Evolutionary conservation across 306 rosid species (phyloP).

Genomic region (Abrus pulchellus): DNA sequence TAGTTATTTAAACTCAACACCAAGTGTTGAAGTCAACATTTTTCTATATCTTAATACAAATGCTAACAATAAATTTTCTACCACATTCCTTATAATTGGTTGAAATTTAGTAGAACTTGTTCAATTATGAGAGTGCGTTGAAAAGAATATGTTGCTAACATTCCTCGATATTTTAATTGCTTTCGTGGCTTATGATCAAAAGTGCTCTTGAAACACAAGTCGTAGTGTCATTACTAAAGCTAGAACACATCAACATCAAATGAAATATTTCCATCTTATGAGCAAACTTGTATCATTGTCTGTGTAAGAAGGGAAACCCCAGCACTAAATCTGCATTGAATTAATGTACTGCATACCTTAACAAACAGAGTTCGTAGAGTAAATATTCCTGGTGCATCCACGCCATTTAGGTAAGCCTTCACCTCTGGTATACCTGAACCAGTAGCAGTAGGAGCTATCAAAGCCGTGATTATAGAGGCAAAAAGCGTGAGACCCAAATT

Average conservation of each 20-base stretch:
- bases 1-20: too few relatives aligned
- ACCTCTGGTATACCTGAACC: slow-evolving; percentile 99
- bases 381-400: slow-evolving; percentile 87
- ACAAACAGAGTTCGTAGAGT: slow-evolving; percentile 70
- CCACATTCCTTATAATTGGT: background rate
- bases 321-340: background rate
- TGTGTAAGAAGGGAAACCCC: background rate
- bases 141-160: background rate
- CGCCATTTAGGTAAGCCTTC: slow-evolving; percentile 95
- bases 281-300: background rate
- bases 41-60: background rate
- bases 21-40: too few relatives aligned
- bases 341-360: slow-evolving; percentile 60
- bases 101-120: background rate
- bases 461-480: slow-evolving; percentile 72
- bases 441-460: slow-evolving; percentile 81
- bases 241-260: slow-evolving; percentile 9
- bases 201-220: background rate
- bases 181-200: slow-evolving; percentile 22
- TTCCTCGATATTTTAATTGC: background rate
- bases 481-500: slow-evolving; percentile 82
- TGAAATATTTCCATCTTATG: background rate
- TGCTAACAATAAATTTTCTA: background rate
- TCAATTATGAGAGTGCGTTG: background rate
- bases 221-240: background rate